These are phyloP conservation scores for Taxillus chinensis DNA, from an alignment of 164 flowering plant genomes.

Conservation along the genomic window DNA sequence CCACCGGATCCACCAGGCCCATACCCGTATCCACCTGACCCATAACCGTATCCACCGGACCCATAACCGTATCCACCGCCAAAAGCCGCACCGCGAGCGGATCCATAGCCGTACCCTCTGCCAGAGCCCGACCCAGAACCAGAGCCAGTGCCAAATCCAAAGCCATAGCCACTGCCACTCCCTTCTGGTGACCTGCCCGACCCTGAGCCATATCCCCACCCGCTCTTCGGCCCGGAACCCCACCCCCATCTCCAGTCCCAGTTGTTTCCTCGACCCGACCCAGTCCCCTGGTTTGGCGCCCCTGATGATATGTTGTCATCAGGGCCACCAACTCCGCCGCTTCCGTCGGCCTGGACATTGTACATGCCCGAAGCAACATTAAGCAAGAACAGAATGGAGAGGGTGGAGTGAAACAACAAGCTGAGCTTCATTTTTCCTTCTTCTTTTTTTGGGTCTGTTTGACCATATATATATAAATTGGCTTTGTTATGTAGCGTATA, in stretches of 20 bases:
- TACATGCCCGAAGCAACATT: no score
- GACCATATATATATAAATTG: no score
- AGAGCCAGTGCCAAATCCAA: constrained; percentile 53
- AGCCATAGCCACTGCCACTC: constrained; percentile 52
- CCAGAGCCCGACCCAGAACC: constrained; percentile 46
- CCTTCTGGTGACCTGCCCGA: constrained; percentile 56
- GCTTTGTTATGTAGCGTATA: no score
- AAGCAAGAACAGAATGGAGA: no score
- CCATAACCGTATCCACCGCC: constrained; percentile 35
- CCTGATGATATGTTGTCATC: constrained; percentile 3
- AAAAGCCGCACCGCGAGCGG: constrained; percentile 32
- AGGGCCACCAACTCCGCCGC: constrained; percentile 4
- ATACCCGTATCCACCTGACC: constrained; percentile 37
- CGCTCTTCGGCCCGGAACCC: constrained; percentile 57
- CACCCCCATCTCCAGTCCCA: constrained; percentile 76
- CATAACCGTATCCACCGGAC: constrained; percentile 39
- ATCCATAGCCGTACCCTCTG: constrained; percentile 32
- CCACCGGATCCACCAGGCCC: constrained; percentile 16
- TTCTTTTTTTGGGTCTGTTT: no score
- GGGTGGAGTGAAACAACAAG: no score
- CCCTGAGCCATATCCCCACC: constrained; percentile 82
- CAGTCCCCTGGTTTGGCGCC: constrained; percentile 28
- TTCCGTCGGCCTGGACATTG: no score
- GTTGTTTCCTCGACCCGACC: constrained; percentile 56
- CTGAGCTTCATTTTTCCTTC: no score